Conservation (phyloP, 352 stramenopile species). For the Phytopythium chamaehyphon region DNA sequence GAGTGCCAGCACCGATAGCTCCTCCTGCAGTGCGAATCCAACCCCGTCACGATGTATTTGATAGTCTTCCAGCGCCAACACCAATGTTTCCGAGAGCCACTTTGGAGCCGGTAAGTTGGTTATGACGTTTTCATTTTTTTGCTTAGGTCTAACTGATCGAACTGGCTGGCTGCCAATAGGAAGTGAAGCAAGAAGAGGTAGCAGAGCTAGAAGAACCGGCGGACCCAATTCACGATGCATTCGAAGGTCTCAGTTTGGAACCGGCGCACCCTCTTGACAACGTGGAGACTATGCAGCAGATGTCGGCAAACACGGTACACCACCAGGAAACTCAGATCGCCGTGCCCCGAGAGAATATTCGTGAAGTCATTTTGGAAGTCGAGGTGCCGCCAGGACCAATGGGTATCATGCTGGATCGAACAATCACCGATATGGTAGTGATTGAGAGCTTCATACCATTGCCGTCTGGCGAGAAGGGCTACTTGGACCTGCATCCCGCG, state of each 20-base stretch:
- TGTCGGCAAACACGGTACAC: background rate
- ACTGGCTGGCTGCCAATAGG: background rate
- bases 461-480: conserved; percentile 60
- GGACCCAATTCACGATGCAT: conserved; percentile 80
- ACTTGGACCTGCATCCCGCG: conserved; percentile 76
- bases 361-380: conserved; percentile 80
- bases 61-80: conserved; percentile 48
- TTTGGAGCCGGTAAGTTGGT: background rate
- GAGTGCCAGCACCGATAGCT: conserved; percentile 5
- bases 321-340: conserved; percentile 3
- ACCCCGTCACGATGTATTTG: conserved; percentile 46
- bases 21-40: conserved; percentile 13
- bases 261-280: conserved; percentile 31
- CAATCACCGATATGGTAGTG: conserved; percentile 72
- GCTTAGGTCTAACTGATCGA: background rate
- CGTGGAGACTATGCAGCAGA: background rate
- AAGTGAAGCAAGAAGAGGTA: conserved; percentile 15
- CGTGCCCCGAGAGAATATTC: conserved; percentile 41
- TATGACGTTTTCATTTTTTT: background rate
- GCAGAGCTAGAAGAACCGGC: conserved; percentile 28
- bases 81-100: conserved; percentile 6
- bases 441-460: conserved; percentile 75
- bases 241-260: conserved; percentile 57
- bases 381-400: conserved; percentile 77
- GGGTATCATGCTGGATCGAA: conserved; percentile 78